Evolutionary conservation across 202 grass and related monocot species (phyloP), one percentile per base, ranked within the genome.

Genomic region (Panicum virgatum): DNA sequence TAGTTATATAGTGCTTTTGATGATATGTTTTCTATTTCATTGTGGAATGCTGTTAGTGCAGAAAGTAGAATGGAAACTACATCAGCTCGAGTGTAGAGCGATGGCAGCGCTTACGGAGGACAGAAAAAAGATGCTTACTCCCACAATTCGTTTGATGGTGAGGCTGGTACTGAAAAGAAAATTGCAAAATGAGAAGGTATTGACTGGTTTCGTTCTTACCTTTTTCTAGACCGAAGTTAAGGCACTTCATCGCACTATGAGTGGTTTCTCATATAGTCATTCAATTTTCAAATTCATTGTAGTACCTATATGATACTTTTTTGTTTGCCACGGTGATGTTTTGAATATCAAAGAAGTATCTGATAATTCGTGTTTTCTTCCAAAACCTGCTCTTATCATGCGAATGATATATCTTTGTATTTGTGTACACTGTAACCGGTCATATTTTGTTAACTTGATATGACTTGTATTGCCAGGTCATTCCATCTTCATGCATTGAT

Each of bases 61-160:
- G 96, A 95, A 71, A 91, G 73, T 81, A 80, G 90, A 93, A 84
- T 98, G 96, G 96, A 91, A 88, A 80, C 75, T 90, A 50, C 96
- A 98, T 82, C 92, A 95, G 80, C 79, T 85, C 10, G 90, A 98
- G 83, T 98, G 95, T 58, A 84, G 64, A 88, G 84, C 76, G 9
- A 86, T 93, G 65, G 60, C 74, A 37, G 62, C 66, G 2, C 92
- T 95, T 62, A 68, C 80, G 5, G 77, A 93, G 56, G 96, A 93
- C 62, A 93, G 90, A 82, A 98, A 83, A 68, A 95, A 85, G 79
- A 88, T 88, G 90, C 86, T 94, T 80, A 93, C 88, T 43, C 87
- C 92, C 39, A 90, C 92, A 66, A 84, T 98, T 47, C 86, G 88
- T 75, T 82, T 98, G 52, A 88, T 95, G 88, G 86, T 94, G 71